Evolutionary conservation across 768 basidiomycete species (phyloP).

Genomic region (Lactarius pseudohatsudake): DNA sequence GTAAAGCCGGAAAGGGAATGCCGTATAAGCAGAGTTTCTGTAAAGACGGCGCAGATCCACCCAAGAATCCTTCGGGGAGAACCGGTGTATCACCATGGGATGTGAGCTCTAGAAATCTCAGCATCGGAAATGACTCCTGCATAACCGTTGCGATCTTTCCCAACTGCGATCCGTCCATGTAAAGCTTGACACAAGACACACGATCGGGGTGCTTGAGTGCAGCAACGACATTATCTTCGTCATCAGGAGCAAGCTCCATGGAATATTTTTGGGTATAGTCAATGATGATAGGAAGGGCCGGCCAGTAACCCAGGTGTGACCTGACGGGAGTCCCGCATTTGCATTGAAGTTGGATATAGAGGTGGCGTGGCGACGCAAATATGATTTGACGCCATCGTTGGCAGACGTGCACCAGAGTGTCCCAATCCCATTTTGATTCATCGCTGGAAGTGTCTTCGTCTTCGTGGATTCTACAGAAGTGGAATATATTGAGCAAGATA

Average conservation of each 20-base stretch:
- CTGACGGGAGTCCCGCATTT: not conserved
- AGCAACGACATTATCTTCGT: not conserved
- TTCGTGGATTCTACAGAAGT: not conserved
- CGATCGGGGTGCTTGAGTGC: not conserved
- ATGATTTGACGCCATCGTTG: not conserved
- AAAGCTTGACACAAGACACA: not conserved
- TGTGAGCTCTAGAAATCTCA: not conserved
- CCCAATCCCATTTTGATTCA: not conserved
- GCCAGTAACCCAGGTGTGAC: not conserved
- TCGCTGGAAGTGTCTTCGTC: no score
- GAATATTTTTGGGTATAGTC: not conserved
- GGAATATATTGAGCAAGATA: not conserved
- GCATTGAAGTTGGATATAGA: not conserved
- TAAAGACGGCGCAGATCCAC: not conserved
- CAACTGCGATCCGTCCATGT: not conserved
- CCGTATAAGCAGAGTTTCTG: not conserved
- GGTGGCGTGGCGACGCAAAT: not conserved
- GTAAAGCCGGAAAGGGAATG: not conserved
- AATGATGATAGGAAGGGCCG: not conserved
- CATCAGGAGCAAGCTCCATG: fast-evolving
- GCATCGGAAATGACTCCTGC: not conserved
- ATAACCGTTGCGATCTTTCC: not conserved
- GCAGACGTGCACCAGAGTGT: not conserved
- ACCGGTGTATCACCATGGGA: not conserved
- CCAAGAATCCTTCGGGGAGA: not conserved